Evolutionary conservation across 129 eudicot species (phyloP).

Genomic region (Silybum marianum): DNA sequence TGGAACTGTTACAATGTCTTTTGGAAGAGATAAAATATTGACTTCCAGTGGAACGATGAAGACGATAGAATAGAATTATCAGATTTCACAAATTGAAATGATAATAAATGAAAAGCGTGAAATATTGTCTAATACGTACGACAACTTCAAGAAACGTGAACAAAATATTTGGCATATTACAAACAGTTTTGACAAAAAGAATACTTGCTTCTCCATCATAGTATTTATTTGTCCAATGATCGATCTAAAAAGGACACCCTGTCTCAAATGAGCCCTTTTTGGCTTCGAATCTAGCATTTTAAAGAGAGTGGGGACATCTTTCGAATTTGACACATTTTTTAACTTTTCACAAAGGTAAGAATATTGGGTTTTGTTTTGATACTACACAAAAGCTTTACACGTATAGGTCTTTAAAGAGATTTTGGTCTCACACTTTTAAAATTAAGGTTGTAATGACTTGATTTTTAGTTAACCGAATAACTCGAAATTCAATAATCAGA

Average conservation of each 20-base stretch:
- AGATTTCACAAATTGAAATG: no score
- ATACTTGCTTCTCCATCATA: not conserved
- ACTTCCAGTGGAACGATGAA: no score
- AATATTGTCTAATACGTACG: no score
- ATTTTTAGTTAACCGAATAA: not conserved
- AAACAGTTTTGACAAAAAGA: not conserved
- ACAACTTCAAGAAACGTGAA: no score
- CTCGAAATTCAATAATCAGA: no score
- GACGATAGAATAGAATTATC: no score
- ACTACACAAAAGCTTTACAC: not conserved
- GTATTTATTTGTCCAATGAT: not conserved
- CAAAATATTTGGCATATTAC: no score
- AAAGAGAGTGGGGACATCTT: not conserved
- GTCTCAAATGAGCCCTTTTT: not conserved
- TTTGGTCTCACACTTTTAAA: not conserved
- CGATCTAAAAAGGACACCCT: not conserved
- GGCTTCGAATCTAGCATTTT: not conserved
- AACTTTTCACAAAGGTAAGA: not conserved
- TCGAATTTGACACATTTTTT: not conserved
- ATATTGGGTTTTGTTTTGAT: not conserved
- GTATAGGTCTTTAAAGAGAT: not conserved
- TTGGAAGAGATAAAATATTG: no score
- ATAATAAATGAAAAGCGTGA: no score
- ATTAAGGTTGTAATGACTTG: not conserved
- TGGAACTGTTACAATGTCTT: no score